Evolutionary conservation across 2,329 filamentous ascomycete species (phyloP), one percentile per base, ranked within the genome.

Genomic region (Beauveria sp.): DNA sequence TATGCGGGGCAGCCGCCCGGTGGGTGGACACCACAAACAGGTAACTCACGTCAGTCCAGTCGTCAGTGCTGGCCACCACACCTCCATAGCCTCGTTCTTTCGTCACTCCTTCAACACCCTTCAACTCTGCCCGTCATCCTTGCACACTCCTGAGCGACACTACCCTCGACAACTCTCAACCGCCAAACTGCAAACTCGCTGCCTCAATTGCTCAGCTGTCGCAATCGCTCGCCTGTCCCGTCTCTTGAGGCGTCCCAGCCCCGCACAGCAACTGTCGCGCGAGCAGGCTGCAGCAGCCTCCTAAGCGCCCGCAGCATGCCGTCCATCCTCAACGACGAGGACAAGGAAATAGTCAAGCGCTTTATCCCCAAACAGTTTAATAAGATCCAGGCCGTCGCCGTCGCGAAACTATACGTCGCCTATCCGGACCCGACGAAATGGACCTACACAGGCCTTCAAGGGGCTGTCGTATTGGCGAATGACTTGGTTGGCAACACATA

Each of bases 261-360:
- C 44, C 44, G 44, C 55, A 58, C 55, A 51, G 46, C 54, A 30
- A 37, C 55, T 58, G 46, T 58, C 55, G 55, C 55, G 50, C 57
- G 50, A 54, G 57, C 57, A 60, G 57, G 41, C 50, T 53, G 30
- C 20, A 18, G 20, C 20, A 18, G 50, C 48, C 48, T 24, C 50
- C 20, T 22, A 41, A 34, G 40, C 57, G 50, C 50, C 71, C 34
- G 34, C 34, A 76, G 68, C 65, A 85, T 85, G 83, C 82, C 83
- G 69, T 84, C 83, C 47, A 82, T 96, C 66, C 84, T 99, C 61
- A 90, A 82, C 72, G 93, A 97, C 71, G 89, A 92, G 70, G 94
- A 99, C 79, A 97, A 96, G 82, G 90, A 96, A 78, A 96, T 87
- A 63, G 92, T 99, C 76, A 96, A 96, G 80, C 88, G 94, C 72